Evolutionary conservation across 139 green algal genomes (phyloP).

Genomic region (Ostreobium quekettii): DNA sequence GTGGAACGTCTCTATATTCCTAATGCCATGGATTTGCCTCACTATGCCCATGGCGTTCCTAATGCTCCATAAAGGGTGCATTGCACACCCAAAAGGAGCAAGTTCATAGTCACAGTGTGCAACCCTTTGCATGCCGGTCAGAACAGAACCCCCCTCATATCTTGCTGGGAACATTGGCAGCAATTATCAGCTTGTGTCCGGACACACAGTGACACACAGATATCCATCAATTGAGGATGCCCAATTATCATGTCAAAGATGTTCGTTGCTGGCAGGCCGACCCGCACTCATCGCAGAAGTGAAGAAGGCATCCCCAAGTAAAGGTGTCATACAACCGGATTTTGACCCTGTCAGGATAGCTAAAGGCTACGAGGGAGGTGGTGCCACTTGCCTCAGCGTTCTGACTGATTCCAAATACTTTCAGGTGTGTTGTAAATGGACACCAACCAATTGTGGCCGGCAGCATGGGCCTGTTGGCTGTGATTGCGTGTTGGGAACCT

Average conservation of each 20-base stretch:
- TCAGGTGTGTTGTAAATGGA: constrained; percentile 47
- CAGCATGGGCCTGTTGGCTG: too few species aligned
- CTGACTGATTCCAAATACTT: constrained; percentile 97
- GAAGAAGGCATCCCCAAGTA: constrained; percentile 95
- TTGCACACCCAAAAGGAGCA: too few species aligned
- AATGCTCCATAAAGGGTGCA: too few species aligned
- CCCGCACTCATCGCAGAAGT: constrained; percentile 96
- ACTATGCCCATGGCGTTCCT: too few species aligned
- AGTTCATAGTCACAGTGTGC: too few species aligned
- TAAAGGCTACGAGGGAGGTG: constrained; percentile 88
- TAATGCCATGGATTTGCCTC: too few species aligned
- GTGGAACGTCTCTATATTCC: too few species aligned
- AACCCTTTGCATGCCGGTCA: too few species aligned
- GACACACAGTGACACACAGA: background rate
- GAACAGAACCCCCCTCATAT: too few species aligned
- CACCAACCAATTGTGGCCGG: too few species aligned
- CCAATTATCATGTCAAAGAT: background rate
- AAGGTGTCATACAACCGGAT: constrained; percentile 90
- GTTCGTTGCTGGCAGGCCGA: constrained; percentile 37
- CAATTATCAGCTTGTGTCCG: background rate
- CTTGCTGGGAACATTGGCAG: too few species aligned
- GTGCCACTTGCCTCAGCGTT: constrained; percentile 91
- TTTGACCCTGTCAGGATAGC: constrained; percentile 86
- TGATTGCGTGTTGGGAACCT: too few species aligned
- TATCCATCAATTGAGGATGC: background rate